Conservation (phyloP, 2,329 filamentous ascomycete species). For the Monilinia fructicola region DNA sequence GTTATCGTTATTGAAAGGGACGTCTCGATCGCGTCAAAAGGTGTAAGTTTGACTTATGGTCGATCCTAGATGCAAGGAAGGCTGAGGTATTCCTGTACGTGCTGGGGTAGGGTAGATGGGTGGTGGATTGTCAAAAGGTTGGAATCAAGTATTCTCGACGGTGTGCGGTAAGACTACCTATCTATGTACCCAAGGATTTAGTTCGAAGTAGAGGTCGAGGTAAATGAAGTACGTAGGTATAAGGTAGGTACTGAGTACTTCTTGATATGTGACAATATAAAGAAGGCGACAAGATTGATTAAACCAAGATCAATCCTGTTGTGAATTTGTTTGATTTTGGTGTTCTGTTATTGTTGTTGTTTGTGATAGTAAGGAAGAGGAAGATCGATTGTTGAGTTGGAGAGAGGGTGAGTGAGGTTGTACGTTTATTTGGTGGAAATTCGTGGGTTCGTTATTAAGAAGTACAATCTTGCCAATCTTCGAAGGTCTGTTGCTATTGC, state of each 20-base stretch:
- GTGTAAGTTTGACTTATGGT: slow-evolving; percentile 24
- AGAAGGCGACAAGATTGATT: slow-evolving; percentile 16
- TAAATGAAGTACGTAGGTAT: neutral
- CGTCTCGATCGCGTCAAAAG: slow-evolving; percentile 34
- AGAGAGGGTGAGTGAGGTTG: slow-evolving; percentile 14
- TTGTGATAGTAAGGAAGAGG: slow-evolving; percentile 1
- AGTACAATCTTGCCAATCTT: slow-evolving; percentile 3
- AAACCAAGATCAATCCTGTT: slow-evolving; percentile 2
- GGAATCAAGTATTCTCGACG: slow-evolving; percentile 23
- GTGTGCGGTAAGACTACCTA: slow-evolving; percentile 18
- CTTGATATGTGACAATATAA: slow-evolving; percentile 2
- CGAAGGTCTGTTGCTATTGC: neutral
- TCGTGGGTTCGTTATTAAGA: slow-evolving; percentile 16
- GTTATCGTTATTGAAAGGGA: slow-evolving; percentile 19
- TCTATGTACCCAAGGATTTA: neutral
- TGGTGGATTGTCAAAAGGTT: slow-evolving; percentile 14
- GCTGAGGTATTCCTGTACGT: slow-evolving; percentile 31
- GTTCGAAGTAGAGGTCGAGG: neutral
- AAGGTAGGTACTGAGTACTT: neutral
- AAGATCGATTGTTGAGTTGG: neutral
- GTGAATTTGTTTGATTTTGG: neutral
- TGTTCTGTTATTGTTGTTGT: neutral
- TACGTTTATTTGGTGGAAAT: slow-evolving; percentile 20
- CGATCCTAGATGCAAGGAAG: slow-evolving; percentile 29
- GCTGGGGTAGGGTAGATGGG: slow-evolving; percentile 30